Evolutionary conservation across 805 yeast genomes (phyloP).

Genomic region (Yamadazyma sp.): DNA sequence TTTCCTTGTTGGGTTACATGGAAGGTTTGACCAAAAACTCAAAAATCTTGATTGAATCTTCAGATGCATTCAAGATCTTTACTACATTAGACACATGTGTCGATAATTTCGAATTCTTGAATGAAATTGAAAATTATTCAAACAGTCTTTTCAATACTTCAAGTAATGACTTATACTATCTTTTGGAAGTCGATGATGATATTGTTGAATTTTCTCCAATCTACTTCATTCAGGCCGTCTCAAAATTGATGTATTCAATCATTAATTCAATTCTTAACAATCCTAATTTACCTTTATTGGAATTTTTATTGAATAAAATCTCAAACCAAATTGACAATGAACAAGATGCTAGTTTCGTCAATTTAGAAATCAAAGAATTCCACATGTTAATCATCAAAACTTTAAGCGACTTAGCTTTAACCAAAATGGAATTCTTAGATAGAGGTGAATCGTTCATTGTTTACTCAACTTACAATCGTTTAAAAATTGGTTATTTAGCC

Average conservation of each 20-base stretch:
- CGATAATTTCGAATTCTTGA: slow-evolving; percentile 37
- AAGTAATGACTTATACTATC: slow-evolving; percentile 14
- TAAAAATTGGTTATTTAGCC: slow-evolving; percentile 50
- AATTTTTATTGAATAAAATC: slow-evolving; percentile 23
- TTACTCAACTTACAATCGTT: slow-evolving; percentile 46
- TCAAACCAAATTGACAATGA: slow-evolving; percentile 19
- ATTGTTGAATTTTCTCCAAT: slow-evolving; percentile 32
- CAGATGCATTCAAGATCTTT: slow-evolving; percentile 28
- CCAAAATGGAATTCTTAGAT: slow-evolving; percentile 48
- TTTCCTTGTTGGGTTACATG: slow-evolving; percentile 33
- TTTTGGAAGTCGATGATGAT: slow-evolving; percentile 22
- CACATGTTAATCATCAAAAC: slow-evolving; percentile 25
- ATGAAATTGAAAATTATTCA: slow-evolving; percentile 31
- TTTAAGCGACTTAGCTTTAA: slow-evolving; percentile 32
- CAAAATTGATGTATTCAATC: slow-evolving; percentile 34
- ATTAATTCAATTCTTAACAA: slow-evolving; percentile 26
- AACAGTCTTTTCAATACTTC: slow-evolving; percentile 14
- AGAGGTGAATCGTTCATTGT: slow-evolving; percentile 56
- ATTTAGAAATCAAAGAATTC: slow-evolving; percentile 19
- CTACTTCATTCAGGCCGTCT: slow-evolving; percentile 31
- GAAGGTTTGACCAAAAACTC: slow-evolving; percentile 28
- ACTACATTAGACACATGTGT: slow-evolving; percentile 31
- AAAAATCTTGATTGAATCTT: slow-evolving; percentile 20
- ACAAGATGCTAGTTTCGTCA: slow-evolving; percentile 3
- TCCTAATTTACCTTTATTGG: slow-evolving; percentile 24